A percentile compares a stretch with the other conserved stretches of the same genome.
Evolutionary conservation across 306 rosid genomes (phyloP).

Genomic region (Datisca glomerata): DNA sequence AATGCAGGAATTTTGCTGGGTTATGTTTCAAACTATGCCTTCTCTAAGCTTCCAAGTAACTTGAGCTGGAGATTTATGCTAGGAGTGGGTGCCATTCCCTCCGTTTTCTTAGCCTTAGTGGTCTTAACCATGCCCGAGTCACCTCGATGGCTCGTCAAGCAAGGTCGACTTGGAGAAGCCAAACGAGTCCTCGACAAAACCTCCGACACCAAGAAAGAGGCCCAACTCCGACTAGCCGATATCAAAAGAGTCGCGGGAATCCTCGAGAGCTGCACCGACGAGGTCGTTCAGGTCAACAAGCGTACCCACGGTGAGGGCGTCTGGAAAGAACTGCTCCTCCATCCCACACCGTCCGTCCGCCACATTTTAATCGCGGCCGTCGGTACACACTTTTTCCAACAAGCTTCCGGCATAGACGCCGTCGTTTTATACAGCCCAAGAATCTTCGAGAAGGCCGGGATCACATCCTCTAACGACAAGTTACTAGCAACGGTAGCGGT

Average conservation of each 20-base stretch:
- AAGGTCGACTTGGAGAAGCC: conserved; percentile 54
- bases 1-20: conserved; percentile 42
- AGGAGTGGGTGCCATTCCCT: conserved; percentile 40
- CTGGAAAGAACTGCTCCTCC: conserved; percentile 44
- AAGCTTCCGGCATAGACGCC: conserved; percentile 46
- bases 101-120: conserved; percentile 20
- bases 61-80: conserved; percentile 65
- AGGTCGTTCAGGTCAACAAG: conserved; percentile 10
- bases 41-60: conserved; percentile 23
- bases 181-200: conserved; percentile 36
- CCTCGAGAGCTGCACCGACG: conserved; percentile 27
- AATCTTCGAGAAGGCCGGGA: conserved; percentile 47
- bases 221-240: conserved; percentile 30
- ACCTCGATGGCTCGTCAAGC: conserved; percentile 61
- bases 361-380: conserved; percentile 37
- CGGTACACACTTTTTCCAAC: conserved; percentile 56
- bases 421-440: conserved; percentile 50
- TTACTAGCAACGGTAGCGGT: conserved; percentile 52
- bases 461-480: not conserved
- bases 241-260: conserved; percentile 46
- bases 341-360: conserved; percentile 39
- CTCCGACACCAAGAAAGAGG: conserved; percentile 43
- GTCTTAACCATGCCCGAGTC: conserved; percentile 61
- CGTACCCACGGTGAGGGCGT: conserved; percentile 24
- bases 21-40: conserved; percentile 41